Base-by-base conservation (phyloP, 371 early-diverging fungal species). In the Coemansia sp. region DNA sequence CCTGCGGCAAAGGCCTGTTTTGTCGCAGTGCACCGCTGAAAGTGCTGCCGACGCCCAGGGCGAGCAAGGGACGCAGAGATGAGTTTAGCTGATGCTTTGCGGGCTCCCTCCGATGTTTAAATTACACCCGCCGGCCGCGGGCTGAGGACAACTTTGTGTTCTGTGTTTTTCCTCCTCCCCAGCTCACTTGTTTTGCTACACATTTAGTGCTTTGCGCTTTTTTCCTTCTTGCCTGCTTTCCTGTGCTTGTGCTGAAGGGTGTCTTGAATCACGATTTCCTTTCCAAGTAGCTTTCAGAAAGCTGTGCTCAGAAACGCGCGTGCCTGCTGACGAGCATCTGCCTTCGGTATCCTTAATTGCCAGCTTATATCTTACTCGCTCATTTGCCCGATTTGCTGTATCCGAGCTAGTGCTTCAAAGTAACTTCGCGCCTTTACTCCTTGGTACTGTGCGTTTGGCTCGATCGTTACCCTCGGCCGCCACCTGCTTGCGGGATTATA, bases 1-100 rank as follows among this genome's bases (percentile, higher is more conserved):
- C 62, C 8, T 24, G 62, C 62, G 39, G 53, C 62, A 62, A 36
- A n/a, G 51, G 24, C 58, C 58, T 51, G 24, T 53, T 51, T 53
- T 62, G 24, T 53, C 19, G 23, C 39, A 19, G 32, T 61, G 48
- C 51, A 49, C 61, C 48, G 32, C 13, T 29, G 56, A 7, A 56
- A 56, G 56, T 56, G 56, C 32, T 11, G 51, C 36, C 51, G 36
- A 11, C 32, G 51, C 61, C 44, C 32, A 29, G 36, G 51, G 17
- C 24, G 51, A 29, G 61, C 28, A 32, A 61, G 59, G 44, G 59
- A 23, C 44, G 44, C 23, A 21, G 44, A 61, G 61, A 29, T n/a
- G 15, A 32, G 28, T 55, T 56, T 56, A 5, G 28, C 54, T 56
- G 56, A 8, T 40, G 58, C 58, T 2, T 39, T 23, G 56, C 58